A percentile compares a stretch with the other conserved stretches of the same genome.
Evolutionary conservation across 352 stramenopile genomes (phyloP).

Genomic region (Pythium phragmitis): DNA sequence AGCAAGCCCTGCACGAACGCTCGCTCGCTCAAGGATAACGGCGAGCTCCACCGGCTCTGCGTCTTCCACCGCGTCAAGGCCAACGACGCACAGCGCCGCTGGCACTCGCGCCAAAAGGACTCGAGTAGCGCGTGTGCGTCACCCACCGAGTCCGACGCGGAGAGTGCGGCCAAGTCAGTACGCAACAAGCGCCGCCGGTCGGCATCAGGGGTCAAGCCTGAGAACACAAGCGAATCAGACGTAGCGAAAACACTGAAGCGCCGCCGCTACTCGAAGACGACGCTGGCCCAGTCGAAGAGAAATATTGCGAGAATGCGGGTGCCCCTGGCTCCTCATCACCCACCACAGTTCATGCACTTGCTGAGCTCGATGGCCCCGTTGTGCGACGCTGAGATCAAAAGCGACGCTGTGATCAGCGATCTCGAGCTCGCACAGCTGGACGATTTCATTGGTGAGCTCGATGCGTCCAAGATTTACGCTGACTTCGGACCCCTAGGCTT

Average conservation of each 20-base stretch:
- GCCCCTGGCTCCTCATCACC: not conserved
- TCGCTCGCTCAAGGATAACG: not conserved
- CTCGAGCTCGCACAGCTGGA: not conserved
- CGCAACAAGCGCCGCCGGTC: not conserved
- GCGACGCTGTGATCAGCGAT: not conserved
- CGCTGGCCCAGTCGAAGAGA: not conserved
- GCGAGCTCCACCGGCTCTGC: slow-evolving; percentile 2
- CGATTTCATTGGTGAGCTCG: not conserved
- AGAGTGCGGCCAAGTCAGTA: not conserved
- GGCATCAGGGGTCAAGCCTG: not conserved
- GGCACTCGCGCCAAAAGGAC: not conserved
- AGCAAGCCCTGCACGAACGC: slow-evolving; percentile 1
- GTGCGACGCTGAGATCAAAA: not conserved
- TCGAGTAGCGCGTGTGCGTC: not conserved
- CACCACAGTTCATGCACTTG: not conserved
- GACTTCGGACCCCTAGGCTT: not conserved
- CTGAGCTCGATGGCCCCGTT: not conserved
- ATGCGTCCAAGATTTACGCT: not conserved
- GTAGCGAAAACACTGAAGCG: not conserved
- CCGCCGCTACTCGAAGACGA: not conserved
- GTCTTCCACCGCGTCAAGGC: not conserved
- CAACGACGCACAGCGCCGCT: slow-evolving; percentile 2
- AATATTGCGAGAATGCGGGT: not conserved
- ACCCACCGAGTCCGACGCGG: not conserved
- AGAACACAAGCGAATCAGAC: not conserved